Base-by-base conservation (phyloP, 176 grass and related monocot species). In the Juncus inflexus region DNA sequence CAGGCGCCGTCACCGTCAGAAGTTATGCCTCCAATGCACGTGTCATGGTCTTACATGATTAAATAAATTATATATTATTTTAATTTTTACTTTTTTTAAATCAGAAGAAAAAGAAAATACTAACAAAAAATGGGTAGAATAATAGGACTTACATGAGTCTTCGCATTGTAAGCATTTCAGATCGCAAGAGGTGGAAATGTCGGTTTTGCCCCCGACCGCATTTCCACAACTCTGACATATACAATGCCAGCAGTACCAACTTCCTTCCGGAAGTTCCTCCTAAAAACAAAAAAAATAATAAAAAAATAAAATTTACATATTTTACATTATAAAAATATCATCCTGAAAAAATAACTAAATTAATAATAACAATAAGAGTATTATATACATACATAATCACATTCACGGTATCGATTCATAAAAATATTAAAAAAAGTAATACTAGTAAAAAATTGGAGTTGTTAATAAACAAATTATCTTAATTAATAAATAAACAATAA, bases 241-340 rank as follows among this genome's bases (percentile, higher is more conserved):
- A 74, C 92, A 96, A 52, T 63, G 82, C 65, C 77, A 84, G 53
- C 92, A 96, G 82, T 96, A 96, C 92, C 92, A 96, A 60, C 60
- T 86, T 37, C 77, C 92, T 74, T 91, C 92, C 57, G 87, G 87
- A 83, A 96, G 69, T 15, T 91, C 87, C 87, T 91, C 84, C 72
- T 70, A 38, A 13, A 61, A 75, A 63, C 43, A 65, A 15, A 75
- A 72, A 47, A 5, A 47, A 28, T 28, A 28, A 28, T 16, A 35
- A 50, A 59, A 39, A 54, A 42, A 5, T 1, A 56, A 7, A n/a
- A n/a, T n/a, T n/a, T n/a, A 63, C 43, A 2, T 11, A 37, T 58
- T 77, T 16, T 10, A 5, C 73, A 42, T 58, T 64, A 50, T 28
- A 55, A 77, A 80, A 49, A 12, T 12, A 66, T 72, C 35, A 28